Base-by-base conservation (phyloP, 2,329 filamentous ascomycete genomes). In the Monosporascus sp. region DNA sequence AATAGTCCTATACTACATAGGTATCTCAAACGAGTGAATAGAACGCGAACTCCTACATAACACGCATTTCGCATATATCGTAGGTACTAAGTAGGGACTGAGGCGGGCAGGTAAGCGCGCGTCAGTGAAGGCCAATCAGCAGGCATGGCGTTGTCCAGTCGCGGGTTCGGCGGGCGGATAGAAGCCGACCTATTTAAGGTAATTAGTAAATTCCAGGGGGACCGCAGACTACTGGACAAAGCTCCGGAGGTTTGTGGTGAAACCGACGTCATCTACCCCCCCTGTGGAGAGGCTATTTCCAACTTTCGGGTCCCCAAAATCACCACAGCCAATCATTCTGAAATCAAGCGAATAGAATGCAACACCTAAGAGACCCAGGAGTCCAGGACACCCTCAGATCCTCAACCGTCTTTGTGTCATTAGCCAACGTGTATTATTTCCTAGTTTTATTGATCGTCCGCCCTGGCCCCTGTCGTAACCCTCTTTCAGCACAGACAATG, bases 41-140 rank as follows among this genome's bases (percentile, higher is more conserved):
- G 31, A 35, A 5, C 14, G 11, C 31, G 11, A 35, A 35, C 3
- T 1, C 4, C 11, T 35, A 35, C 11, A 5, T 35, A 2, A 35
- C 14, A 14, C 3, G 31, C 2, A 35, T 14, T 14, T 35, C 31
- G 2, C 9, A 35, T 5, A 35, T 35, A 14, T 35, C 11, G 31
- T 14, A 35, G 31, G 31, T 48, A 46, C 52, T 48, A 24, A 36
- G 35, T n/a, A 38, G 49, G 37, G 50, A 44, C 9, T 36, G 46
- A 39, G 15, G 11, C 2, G 22, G 8, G n/a, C 11, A 57, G 43
- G 51, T 52, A 60, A 56, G 52, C 59, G 59, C 59, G 59, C 57
- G 59, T 60, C 55, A 60, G 55, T 53, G n/a, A 46, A 37, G 31
- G 7, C 59, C 57, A 61, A 60, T 60, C 51, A 59, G 6, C 56